These are phyloP conservation scores for Lumnitzera racemosa DNA, from an alignment of 345 rosid genomes.

Conservation along the genomic window DNA sequence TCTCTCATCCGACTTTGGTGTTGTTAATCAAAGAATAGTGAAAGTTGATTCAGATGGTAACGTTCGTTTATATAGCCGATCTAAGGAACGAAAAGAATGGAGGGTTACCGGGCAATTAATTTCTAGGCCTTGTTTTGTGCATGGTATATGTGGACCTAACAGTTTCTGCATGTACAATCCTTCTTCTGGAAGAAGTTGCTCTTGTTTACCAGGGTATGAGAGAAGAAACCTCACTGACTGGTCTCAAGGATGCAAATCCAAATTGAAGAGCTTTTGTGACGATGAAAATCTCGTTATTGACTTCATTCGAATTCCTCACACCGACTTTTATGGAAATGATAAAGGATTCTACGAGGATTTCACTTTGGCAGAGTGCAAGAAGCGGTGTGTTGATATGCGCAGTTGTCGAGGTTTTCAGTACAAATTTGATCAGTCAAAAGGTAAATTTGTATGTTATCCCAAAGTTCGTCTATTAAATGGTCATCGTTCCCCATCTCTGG, in stretches of 20 bases:
- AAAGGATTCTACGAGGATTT: background rate
- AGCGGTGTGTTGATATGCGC: conserved; percentile 2
- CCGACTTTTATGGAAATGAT: conserved; percentile 9
- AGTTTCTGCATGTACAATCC: conserved; percentile 20
- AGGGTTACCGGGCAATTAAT: conserved; percentile 12
- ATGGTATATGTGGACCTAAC: conserved; percentile 31
- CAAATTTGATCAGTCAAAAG: conserved; percentile 3
- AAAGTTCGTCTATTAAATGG: conserved; percentile 9
- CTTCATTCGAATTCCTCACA: background rate
- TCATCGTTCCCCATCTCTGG: background rate
- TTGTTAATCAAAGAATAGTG: conserved; percentile 5
- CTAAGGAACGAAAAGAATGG: background rate
- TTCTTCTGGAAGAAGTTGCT: conserved; percentile 13
- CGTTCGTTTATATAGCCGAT: conserved; percentile 8
- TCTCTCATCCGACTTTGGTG: conserved; percentile 2
- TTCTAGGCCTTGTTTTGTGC: conserved; percentile 15
- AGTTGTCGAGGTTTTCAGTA: conserved; percentile 8
- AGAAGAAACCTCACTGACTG: conserved; percentile 10
- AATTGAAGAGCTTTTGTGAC: conserved; percentile 4
- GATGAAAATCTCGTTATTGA: background rate
- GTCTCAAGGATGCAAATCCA: conserved; percentile 19
- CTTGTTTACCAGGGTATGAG: conserved; percentile 15
- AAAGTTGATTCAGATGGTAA: conserved; percentile 9
- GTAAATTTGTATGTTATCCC: conserved; percentile 8
- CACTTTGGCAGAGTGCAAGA: conserved; percentile 6